Evolutionary conservation across 371 early-diverging fungal genomes (phyloP), one percentile per base, ranked within the genome.

Genomic region (Mucor indicus): DNA sequence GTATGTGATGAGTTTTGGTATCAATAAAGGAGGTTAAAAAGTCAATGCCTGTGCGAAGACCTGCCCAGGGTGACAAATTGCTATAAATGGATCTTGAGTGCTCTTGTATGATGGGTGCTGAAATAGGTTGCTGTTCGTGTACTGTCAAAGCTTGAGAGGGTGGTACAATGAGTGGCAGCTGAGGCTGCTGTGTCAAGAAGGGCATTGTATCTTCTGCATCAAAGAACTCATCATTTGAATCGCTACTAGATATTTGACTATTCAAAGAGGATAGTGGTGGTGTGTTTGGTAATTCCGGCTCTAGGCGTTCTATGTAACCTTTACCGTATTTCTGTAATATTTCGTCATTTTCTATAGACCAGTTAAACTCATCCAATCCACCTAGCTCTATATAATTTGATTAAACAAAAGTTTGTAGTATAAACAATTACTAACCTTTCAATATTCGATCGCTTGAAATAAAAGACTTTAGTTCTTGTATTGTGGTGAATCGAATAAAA

Each of bases 311-410:
- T 19, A 13, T 6, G 30, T 29, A 12, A 29, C 44, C 52, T 23
- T 30, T 40, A 5, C 67, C 75, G 51, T 75, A 75, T 32, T 52
- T 42, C 15, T 69, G 57, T 11, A 75, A 41, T 9, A 55, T 39
- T 22, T 19, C 17, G 44, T 75, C 75, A 2, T 38, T 43, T 16
- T 66, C 69, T 7, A 67, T n/a, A 8, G 58, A 48, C 72, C 72
- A 75, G n/a, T 31, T 43, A 50, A 51, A 68, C 20, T 38, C 38
- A 41, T 66, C 57, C 1, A 19, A 22, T n/a, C 72, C 76, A 8
- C 67, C 72, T 35, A 72, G 41, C 39, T 60, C 74, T 69, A 50
- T 9, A 33, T 33, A 33, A 4, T 13, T 4, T 33, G n/a, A 11
- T 9, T 9, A 32, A 2, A 11, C 33, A 21, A 29, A 9, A 33